Evolutionary conservation across 129 eudicot species (phyloP), one percentile per base, ranked within the genome.

Genomic region (carrot (Daucus carota)): DNA sequence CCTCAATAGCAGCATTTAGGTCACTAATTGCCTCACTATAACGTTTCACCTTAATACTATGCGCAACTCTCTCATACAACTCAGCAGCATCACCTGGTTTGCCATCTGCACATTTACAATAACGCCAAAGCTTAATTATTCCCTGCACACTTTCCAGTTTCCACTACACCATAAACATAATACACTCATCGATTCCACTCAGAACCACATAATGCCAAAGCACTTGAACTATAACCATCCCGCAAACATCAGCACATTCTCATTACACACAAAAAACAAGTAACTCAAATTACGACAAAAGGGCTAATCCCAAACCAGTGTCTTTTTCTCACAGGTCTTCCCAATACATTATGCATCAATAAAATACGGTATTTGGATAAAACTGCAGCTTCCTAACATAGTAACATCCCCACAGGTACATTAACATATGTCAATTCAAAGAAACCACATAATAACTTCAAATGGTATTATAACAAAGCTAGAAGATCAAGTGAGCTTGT

Each of bases 21-120:
- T 90, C 95, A 83, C 86, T 85, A 66, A 93, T 88, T 44, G 95
- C 98, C 78, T 90, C 97, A 63, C 98, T 93, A 72, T 90, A 90
- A 67, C 84, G 88, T 81, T 90, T 90, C 72, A 90, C 96, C 83
- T 87, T 90, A 70, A 93, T 80, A 78, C 86, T 87, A 70, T 90
- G 86, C 75, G 92, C 82, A 78, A 87, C 98, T 79, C 85, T 85
- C 75, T 88, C 97, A 52, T 90, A 86, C 77, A 90, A 70, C 73
- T 92, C 87, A 76, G 89, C 83, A 48, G 86, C 80, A 81, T 84
- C 90, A 77, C 88, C 84, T 33, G 89, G 75, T 81, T 90, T 87
- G 65, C 84, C 92, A 86, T 88, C 94, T 92, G 84, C 70, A 84
- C 36, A 75, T 5, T n/a, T 12, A 57, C 52, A 18, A 17, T 24